Evolutionary conservation across 129 eudicot species (phyloP), one percentile per base, ranked within the genome.

Genomic region (Flaveria linearis): DNA sequence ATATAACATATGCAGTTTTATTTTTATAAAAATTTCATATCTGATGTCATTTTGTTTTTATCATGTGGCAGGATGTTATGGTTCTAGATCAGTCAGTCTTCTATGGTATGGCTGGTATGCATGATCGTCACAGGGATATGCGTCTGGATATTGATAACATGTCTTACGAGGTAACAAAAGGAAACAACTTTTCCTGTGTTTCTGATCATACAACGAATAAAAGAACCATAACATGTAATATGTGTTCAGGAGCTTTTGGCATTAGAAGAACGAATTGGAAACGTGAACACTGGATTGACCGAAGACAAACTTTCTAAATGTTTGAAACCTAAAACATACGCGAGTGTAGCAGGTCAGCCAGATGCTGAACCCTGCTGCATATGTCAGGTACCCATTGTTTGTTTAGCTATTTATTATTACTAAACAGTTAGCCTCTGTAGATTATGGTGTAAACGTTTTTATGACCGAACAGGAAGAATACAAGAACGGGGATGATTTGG

Each of bases 121-220:
- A 85, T 60, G 98, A 94, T 76, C 80, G 92, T 17, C 96, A 94
- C n/a, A 88, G 97, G 76, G 98, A 89, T 77, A 91, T 94, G 98
- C 88, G 98, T 74, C 87, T 91, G 18, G 98, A 94, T 83, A 91
- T 91, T 50, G 98, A 94, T 78, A 91, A 88, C 84, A 94, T 94
- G 98, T 94, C 98, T 4, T 94, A 94, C 53, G 98, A 94, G 96
- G 98, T 89, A 78, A 75, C 18, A 16, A 18, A 23, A 68, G 16
- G 51, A 51, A 70, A 16, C 25, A 26, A 68, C 36, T 20, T 51
- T 63, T 33, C 1, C 0, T 15, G 3, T 71, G 18, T 16, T 15
- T 49, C 30, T 2, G 12, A 23, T 16, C 18, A n/a, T 0, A 16
- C 0, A n/a, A 4, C 39, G 1, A 10, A n/a, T 25, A 7, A 30